Evolutionary conservation across 305 asterid genomes (phyloP), one percentile per base, ranked within the genome.

Genomic region (Solanum aculeatissimum): DNA sequence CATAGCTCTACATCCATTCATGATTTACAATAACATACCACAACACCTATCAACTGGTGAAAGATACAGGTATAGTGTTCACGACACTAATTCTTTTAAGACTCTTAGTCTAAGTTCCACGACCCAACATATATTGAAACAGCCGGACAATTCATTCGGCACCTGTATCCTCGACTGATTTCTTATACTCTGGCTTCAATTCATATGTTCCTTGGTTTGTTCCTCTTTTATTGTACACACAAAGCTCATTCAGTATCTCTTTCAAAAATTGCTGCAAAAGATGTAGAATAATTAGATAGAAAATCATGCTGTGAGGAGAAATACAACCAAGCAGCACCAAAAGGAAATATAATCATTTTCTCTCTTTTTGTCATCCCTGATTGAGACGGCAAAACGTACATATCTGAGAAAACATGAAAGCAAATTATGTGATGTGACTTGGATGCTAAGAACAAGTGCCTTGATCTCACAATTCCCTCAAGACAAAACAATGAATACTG

Each of bases 131-230:
- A 89, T 85, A 83, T 87, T 78, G 58, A 83, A 81, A 51, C 80
- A 83, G 55, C 84, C 15, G 75, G 81, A 54, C 14, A 45, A 82
- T 85, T 85, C 91, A 88, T 54, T 91, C 96, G 70, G 95, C 94
- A 88, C 93, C 95, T 77, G 98, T 85, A 85, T 91, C 98, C 90
- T 90, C 97, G 0, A 83, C 98, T 72, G 98, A 93, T 86, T 91
- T 95, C 91, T 93, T 95, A 85, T 95, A 95, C 91, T 94, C 98
- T 65, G 97, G 95, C 91, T 94, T 95, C 78, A 95, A 93, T 93
- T 95, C 98, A 83, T 95, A 95, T 66, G 98, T 95, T 84, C 98
- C 98, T 87, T 95, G 98, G 88, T 95, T 94, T 55, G 98, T 87
- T 85, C 98, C 98, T 86, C 98, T 95, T 88, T 95, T 95, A 86